Conservation (phyloP, 2,329 filamentous ascomycete genomes). For the Fusarium austroafricanum region DNA sequence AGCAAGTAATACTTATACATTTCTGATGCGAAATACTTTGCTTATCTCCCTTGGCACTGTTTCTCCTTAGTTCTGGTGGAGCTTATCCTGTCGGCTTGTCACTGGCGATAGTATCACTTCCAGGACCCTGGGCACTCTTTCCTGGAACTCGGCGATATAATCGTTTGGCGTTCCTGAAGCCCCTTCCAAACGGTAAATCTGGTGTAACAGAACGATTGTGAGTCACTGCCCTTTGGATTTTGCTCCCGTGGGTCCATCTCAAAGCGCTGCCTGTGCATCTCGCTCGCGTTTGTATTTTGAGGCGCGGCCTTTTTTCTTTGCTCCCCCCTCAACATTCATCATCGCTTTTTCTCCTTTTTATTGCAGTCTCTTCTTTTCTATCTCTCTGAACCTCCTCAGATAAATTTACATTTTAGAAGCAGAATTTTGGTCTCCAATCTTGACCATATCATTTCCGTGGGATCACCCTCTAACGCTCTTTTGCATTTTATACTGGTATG, state of each 20-base stretch:
- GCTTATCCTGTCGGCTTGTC: not conserved
- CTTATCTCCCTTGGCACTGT: not conserved
- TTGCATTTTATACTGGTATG: not conserved
- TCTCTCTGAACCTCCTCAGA: no score
- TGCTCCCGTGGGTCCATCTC: not conserved
- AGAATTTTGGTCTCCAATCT: conserved; percentile 13
- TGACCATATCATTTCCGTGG: not conserved
- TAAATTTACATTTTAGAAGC: not conserved
- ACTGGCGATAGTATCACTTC: conserved; percentile 9
- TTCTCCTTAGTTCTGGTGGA: not conserved
- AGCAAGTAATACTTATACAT: not conserved
- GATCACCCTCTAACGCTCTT: not conserved
- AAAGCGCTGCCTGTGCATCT: not conserved
- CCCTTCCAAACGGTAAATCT: not conserved
- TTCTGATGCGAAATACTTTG: no score
- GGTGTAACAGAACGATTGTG: not conserved
- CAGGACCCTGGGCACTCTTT: not conserved
- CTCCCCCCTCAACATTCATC: not conserved
- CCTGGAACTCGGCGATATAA: not conserved
- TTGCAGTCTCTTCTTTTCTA: no score
- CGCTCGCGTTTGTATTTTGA: not conserved
- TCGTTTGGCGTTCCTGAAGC: not conserved
- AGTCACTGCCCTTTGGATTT: not conserved
- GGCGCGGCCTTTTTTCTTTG: not conserved
- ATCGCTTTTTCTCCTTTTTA: no score